A percentile compares a stretch with the other conserved stretches of the same genome.
Conservation (phyloP, 352 stramenopile species). For the Achlya hypogyna region DNA sequence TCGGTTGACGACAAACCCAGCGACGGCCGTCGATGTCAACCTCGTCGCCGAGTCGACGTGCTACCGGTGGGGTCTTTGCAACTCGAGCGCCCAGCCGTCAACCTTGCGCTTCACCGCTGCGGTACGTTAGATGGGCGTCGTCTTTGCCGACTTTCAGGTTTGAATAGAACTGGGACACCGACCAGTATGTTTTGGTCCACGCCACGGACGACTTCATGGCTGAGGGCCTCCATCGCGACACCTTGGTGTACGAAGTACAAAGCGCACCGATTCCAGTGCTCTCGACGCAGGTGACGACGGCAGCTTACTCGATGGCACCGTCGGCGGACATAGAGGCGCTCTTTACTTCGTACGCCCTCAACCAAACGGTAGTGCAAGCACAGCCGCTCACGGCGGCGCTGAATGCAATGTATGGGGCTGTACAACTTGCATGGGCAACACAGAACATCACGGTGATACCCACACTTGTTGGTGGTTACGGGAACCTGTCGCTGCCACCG, state of each 20-base stretch:
- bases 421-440: neutral
- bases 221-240: conserved; percentile 2
- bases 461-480: neutral
- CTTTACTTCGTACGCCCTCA: neutral
- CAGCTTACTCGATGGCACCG: neutral
- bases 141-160: neutral
- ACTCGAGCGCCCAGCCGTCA: conserved; percentile 37
- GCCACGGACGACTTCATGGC: conserved; percentile 14
- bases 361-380: neutral
- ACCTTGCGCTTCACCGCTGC: conserved; percentile 35
- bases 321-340: neutral
- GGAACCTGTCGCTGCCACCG: conserved; percentile 19
- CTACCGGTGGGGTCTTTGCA: conserved; percentile 68
- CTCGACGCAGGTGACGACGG: neutral
- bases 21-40: conserved; percentile 38
- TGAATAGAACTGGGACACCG: conserved; percentile 14
- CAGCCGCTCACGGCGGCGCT: neutral
- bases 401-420: neutral
- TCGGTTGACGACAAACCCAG: conserved; percentile 33
- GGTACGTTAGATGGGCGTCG: neutral
- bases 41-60: conserved; percentile 42
- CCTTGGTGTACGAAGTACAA: neutral
- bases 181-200: conserved; percentile 14
- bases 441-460: neutral
- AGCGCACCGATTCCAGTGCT: neutral